Base-by-base conservation (phyloP, 2,329 filamentous ascomycete genomes). In the Hymenoscyphus fraxineus region DNA sequence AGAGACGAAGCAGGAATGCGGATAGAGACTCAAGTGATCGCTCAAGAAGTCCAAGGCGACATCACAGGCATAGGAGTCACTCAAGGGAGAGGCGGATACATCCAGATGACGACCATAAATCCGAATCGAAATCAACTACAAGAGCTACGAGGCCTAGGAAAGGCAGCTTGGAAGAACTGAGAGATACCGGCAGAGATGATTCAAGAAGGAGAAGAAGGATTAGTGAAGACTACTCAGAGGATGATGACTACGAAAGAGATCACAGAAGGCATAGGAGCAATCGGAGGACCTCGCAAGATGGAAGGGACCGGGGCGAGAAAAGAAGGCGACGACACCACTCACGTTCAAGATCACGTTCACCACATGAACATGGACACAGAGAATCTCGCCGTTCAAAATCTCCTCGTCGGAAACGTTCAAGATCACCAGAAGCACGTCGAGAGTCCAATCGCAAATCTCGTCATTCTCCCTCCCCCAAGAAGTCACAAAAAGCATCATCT, bases 341-440 rank as follows among this genome's bases (percentile, higher is more conserved):
- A 41, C 64, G 69, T 9, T 74, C 72, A 41, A 63, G 70, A 16
- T 74, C 72, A 59, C 61, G 65, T 47, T 73, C 68, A 40, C 70
- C 61, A 16, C 70, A 67, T 62, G 68, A 65, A 59, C 22, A 66
- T 58, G 62, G 68, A 58, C 61, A 60, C 22, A 71, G 73, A 69
- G 64, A 76, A n/a, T 67, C 64, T 6, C 75, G 78, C 64, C 75
- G 76, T 40, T 70, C 78, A 16, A 71, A 73, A 62, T 76, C 75
- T 41, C 69, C 67, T 2, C 63, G 58, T n/a, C 66, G 68, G 39
- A 70, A 64, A 38, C 66, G 67, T 59, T 72, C 70, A 35, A 65
- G 60, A 62, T 71, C 73, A 32, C 65, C 67, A 6, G 67, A 68
- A 19, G 40, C 35, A 38, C 66, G 66, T 12, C 35, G 39, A n/a